A percentile compares a stretch with the other conserved stretches of the same genome.
phyloP scores from a whole-genome alignment of 768 basidiomycete genomes.

The Baorangia bicolor region DNA sequence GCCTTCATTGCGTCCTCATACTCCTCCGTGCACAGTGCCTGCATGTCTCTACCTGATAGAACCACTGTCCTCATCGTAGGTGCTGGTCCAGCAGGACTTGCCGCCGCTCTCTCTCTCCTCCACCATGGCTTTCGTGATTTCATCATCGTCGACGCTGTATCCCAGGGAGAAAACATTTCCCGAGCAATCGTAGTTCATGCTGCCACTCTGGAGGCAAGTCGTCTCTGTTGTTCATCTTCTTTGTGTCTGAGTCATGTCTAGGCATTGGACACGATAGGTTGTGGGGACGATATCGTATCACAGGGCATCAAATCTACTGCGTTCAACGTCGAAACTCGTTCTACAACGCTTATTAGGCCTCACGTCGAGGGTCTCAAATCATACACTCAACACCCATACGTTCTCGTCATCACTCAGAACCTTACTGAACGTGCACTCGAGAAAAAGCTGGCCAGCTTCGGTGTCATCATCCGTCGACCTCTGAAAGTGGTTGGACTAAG shows the following conservation, averaged over 20 bases:
- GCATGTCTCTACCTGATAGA: constrained; percentile 30
- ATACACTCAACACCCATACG: constrained; percentile 46
- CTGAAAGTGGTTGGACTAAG: constrained; percentile 41
- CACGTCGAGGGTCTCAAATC: constrained; percentile 36
- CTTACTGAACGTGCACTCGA: constrained; percentile 43
- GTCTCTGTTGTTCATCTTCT: not conserved
- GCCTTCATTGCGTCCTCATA: not conserved
- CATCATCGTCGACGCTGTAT: constrained; percentile 42
- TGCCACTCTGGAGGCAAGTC: constrained; percentile 49
- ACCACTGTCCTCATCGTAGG: constrained; percentile 50
- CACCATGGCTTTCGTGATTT: constrained; percentile 42
- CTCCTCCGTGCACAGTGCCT: not conserved
- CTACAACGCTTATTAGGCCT: constrained; percentile 25
- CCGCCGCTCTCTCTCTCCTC: constrained; percentile 44
- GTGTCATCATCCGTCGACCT: constrained; percentile 37
- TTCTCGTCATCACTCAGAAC: constrained; percentile 43
- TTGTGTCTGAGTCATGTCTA: constrained; percentile 36
- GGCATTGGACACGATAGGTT: constrained; percentile 47
- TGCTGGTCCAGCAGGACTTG: constrained; percentile 49
- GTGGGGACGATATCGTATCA: constrained; percentile 38
- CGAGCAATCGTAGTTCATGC: constrained; percentile 50
- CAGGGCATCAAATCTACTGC: constrained; percentile 34
- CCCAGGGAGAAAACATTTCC: constrained; percentile 36
- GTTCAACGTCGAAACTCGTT: constrained; percentile 33
- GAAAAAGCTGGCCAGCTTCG: constrained; percentile 31